phyloP scores from a whole-genome alignment of 2,329 filamentous ascomycete species.

The Colletotrichum tropicale region DNA sequence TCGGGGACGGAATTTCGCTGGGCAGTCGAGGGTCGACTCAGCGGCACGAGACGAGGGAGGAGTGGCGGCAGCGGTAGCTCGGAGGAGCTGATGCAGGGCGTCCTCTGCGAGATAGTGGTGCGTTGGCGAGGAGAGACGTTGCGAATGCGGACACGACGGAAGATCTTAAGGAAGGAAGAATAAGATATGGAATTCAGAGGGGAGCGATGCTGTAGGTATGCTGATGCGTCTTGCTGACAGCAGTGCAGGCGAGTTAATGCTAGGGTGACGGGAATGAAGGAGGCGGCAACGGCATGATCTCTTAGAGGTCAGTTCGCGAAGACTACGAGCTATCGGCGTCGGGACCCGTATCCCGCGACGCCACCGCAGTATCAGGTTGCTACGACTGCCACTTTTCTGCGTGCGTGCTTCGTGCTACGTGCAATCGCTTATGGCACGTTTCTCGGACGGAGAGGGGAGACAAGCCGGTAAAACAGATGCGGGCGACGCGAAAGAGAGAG shows the following conservation, averaged over 20 bases:
- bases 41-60: background rate
- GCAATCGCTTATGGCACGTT: background rate
- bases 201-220: background rate
- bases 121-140: background rate
- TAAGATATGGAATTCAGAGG: background rate
- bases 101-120: background rate
- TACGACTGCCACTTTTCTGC: background rate
- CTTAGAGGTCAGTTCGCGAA: slow-evolving; percentile 14
- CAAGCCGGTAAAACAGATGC: slow-evolving; percentile 5
- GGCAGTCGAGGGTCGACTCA: background rate
- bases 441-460: background rate
- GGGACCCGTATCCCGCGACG: background rate
- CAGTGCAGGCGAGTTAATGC: background rate
- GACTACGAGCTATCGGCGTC: background rate
- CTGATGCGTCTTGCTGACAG: background rate
- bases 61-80: background rate
- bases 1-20: background rate
- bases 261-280: slow-evolving; percentile 1
- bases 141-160: background rate
- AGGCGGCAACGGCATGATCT: slow-evolving; percentile 8
- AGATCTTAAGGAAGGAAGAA: background rate
- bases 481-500: slow-evolving; percentile 1
- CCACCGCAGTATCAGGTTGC: background rate
- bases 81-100: slow-evolving; percentile 4
- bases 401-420: background rate